phyloP scores from a whole-genome alignment of 1,284 basidiomycete species.

The Cutaneotrichosporon arboriforme region DNA sequence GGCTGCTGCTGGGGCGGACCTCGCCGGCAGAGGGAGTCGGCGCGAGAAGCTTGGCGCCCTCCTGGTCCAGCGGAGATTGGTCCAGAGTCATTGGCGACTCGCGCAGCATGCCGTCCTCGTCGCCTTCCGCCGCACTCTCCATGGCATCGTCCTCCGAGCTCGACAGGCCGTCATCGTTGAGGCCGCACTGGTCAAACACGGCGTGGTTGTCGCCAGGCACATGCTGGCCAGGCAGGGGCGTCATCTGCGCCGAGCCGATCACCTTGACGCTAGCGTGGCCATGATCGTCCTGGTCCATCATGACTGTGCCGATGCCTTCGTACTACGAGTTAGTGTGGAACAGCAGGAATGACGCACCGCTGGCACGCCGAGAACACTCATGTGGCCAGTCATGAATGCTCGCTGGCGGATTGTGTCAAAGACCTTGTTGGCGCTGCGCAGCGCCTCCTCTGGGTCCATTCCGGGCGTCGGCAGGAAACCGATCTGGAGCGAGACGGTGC shows the following conservation, averaged over 20 bases:
- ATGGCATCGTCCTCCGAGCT: conserved; percentile 58
- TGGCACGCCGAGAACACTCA: conserved; percentile 57
- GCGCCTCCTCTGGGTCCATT: conserved; percentile 21
- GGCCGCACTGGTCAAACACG: conserved; percentile 49
- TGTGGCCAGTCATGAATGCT: conserved; percentile 53
- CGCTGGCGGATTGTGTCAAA: conserved; percentile 63
- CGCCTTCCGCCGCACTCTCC: conserved; percentile 38
- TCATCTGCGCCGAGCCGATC: conserved; percentile 19
- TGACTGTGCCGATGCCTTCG: conserved; percentile 77
- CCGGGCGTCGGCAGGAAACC: conserved; percentile 60
- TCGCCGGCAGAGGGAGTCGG: background rate
- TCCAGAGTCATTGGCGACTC: conserved; percentile 20
- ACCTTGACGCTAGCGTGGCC: background rate
- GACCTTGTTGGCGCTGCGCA: conserved; percentile 46
- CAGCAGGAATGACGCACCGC: conserved; percentile 56
- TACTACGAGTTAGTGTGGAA: conserved; percentile 54
- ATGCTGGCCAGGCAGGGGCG: conserved; percentile 14
- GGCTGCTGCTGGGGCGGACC: background rate
- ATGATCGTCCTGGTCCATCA: conserved; percentile 19
- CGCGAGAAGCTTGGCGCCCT: background rate
- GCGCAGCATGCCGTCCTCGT: conserved; percentile 22
- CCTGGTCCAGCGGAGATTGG: background rate
- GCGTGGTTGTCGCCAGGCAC: conserved; percentile 13
- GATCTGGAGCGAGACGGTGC: conserved; percentile 65
- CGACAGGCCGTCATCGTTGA: conserved; percentile 65